phyloP scores from a whole-genome alignment of 768 basidiomycete genomes.

The Xerocomellus amylosporus region DNA sequence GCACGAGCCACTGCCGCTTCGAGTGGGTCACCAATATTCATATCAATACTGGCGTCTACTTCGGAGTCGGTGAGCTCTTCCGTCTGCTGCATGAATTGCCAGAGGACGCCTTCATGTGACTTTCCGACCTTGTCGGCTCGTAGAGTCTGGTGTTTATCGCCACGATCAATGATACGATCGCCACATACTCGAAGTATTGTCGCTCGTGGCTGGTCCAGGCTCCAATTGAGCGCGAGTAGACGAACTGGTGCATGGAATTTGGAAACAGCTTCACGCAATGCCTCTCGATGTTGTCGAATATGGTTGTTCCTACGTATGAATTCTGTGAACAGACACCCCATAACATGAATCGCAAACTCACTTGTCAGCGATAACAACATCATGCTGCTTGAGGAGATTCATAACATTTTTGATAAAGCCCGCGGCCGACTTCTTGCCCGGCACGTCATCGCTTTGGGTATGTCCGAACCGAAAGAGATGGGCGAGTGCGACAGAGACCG shows the following conservation, averaged over 20 bases:
- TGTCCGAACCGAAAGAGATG: conserved; percentile 86
- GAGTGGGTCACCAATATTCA: conserved; percentile 55
- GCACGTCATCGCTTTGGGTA: conserved; percentile 90
- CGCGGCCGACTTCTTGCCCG: conserved; percentile 68
- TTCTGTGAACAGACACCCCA: not conserved
- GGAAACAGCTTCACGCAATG: conserved; percentile 56
- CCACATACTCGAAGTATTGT: conserved; percentile 73
- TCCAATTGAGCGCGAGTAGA: conserved; percentile 82
- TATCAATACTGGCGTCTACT: conserved; percentile 67
- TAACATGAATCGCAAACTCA: conserved; percentile 33
- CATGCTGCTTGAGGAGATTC: conserved; percentile 53
- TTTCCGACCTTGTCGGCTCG: conserved; percentile 50
- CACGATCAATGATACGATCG: conserved; percentile 70
- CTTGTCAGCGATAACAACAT: conserved; percentile 94
- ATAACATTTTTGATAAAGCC: conserved; percentile 72
- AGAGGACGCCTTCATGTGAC: conserved; percentile 77
- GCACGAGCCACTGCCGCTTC: conserved; percentile 56
- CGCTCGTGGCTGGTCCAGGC: conserved; percentile 51
- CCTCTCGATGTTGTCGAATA: conserved; percentile 69
- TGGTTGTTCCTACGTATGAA: conserved; percentile 79
- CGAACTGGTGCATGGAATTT: conserved; percentile 54
- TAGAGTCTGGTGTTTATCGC: conserved; percentile 83
- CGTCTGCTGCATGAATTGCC: conserved; percentile 66
- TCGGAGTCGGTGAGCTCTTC: conserved; percentile 62
- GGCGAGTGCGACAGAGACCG: conserved; percentile 72